phyloP scores from a whole-genome alignment of 202 grass and related monocot genomes.

The Musa balbisiana region DNA sequence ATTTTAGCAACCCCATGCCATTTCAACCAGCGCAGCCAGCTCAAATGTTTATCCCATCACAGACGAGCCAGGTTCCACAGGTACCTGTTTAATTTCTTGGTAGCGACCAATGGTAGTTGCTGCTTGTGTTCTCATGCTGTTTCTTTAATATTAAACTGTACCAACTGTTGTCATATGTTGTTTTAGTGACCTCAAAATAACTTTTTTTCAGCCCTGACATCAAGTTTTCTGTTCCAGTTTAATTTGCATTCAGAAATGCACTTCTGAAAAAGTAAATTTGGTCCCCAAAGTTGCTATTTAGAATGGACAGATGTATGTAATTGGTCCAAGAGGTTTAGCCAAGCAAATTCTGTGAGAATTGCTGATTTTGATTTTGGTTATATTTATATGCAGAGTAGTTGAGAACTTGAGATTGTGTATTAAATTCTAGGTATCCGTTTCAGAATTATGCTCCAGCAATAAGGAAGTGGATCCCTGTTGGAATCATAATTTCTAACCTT shows the following conservation, averaged over 20 bases:
- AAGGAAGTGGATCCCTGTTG: no score
- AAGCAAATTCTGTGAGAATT: neutral
- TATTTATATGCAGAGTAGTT: neutral
- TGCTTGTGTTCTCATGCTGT: no score
- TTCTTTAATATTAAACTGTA: neutral
- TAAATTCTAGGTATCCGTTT: no score
- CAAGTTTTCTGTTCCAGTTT: neutral
- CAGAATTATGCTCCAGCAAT: no score
- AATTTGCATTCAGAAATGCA: neutral
- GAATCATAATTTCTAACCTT: no score
- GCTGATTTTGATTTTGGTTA: neutral
- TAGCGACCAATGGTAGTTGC: neutral
- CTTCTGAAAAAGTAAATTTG: neutral
- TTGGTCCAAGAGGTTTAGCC: neutral
- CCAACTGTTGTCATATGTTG: neutral
- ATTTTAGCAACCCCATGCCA: conserved; percentile 28
- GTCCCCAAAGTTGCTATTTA: neutral
- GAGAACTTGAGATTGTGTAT: no score
- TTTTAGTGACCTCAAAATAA: no score
- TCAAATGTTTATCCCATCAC: conserved; percentile 73
- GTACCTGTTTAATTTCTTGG: conserved; percentile 30
- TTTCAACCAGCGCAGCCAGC: conserved; percentile 44
- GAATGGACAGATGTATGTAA: neutral
- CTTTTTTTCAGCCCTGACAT: neutral
- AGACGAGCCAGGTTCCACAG: conserved; percentile 28